Evolutionary conservation across 192 early-diverging fungal species (phyloP).

Genomic region (Backusella tuberculispora): DNA sequence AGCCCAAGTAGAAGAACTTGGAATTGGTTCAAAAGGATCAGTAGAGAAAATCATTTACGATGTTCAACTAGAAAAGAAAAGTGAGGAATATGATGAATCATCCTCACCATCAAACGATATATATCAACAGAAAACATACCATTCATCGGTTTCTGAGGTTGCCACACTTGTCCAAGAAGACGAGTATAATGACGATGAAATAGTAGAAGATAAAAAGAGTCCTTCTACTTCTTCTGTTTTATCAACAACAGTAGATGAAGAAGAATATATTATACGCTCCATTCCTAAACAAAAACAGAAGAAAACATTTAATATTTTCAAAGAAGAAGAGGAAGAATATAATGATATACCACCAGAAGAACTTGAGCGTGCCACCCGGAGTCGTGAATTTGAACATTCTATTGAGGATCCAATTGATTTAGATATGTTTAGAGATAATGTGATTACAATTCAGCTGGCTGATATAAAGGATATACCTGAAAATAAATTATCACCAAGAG

Average conservation of each 20-base stretch:
- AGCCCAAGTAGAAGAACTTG: background rate
- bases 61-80: no score
- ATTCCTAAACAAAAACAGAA: background rate
- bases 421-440: conserved; percentile 13
- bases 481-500: conserved; percentile 11
- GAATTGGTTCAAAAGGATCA: background rate
- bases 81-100: background rate
- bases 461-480: conserved; percentile 8
- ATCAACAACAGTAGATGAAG: background rate
- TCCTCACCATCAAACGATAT: background rate
- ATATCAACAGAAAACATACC: background rate
- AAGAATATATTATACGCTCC: background rate
- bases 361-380: background rate
- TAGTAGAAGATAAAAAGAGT: background rate
- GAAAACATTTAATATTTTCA: background rate
- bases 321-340: background rate
- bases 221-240: background rate
- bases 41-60: no score
- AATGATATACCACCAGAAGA: background rate
- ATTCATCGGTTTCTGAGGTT: background rate
- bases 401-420: conserved; percentile 25
- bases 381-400: conserved; percentile 21
- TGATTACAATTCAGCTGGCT: background rate
- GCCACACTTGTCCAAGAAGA: conserved; percentile 6
- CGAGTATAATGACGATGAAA: background rate